Conservation (phyloP, 306 rosid genomes). For the Malus asiatica region DNA sequence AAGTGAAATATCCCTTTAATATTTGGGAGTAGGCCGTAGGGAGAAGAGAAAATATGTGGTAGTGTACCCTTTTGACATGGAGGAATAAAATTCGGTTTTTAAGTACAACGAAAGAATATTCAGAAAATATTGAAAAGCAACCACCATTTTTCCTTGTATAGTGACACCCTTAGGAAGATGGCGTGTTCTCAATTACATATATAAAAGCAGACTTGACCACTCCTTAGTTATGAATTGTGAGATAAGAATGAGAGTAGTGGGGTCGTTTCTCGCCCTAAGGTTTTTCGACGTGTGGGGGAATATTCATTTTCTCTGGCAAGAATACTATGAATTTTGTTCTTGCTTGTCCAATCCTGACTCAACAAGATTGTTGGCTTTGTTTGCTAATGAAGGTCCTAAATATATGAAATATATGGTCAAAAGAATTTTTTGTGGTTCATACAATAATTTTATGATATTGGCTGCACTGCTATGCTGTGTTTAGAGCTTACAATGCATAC, state of each 20-base stretch:
- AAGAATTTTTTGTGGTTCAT: constrained; percentile 29
- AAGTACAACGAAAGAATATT: constrained; percentile 70
- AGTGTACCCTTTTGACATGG: constrained; percentile 35
- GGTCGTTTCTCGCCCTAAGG: constrained; percentile 25
- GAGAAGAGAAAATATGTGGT: neutral
- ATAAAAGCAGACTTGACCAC: constrained; percentile 41
- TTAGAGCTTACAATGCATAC: constrained; percentile 39
- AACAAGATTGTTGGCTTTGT: neutral
- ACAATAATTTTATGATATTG: constrained; percentile 31
- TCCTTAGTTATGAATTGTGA: constrained; percentile 25
- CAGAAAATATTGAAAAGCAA: constrained; percentile 46
- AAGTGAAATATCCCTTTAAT: neutral
- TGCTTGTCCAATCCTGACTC: constrained; percentile 46
- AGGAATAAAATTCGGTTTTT: constrained; percentile 16
- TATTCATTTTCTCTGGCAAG: constrained; percentile 60
- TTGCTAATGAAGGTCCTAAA: neutral
- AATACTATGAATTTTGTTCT: constrained; percentile 38
- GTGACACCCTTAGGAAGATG: constrained; percentile 24
- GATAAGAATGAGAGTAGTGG: constrained; percentile 31
- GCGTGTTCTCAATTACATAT: constrained; percentile 32
- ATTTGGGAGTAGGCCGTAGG: neutral
- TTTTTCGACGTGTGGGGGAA: constrained; percentile 36
- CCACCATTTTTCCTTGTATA: constrained; percentile 36
- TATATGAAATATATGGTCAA: constrained; percentile 16
- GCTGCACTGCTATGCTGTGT: constrained; percentile 20